Evolutionary conservation across 2,329 filamentous ascomycete species (phyloP), one percentile per base, ranked within the genome.

Genomic region (Phialophora tarda): DNA sequence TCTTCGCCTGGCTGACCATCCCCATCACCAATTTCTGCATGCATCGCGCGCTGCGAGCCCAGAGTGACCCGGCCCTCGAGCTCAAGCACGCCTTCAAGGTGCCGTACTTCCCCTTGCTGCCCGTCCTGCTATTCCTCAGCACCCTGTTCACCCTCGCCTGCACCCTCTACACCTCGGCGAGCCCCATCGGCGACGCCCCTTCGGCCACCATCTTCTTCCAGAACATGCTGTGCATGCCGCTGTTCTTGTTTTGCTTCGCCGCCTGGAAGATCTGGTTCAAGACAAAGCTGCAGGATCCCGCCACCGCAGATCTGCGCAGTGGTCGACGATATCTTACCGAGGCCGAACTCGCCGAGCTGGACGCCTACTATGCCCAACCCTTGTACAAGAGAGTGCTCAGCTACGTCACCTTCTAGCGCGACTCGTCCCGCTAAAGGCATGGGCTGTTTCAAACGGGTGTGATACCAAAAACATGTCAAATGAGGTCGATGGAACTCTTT

Each of bases 81-180:
- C 82, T 87, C 62, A 91, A 96, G 73, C 84, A 98, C 2, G 90
- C 93, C 4, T 97, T 94, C 81, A 82, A 80, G 23, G 38, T 91
- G 91, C 0, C 92, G 95, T 75, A 86, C 91, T 5, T 93, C 93
- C 67, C 81, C 95, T 11, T 71, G 85, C 11, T 94, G 1, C 97
- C 89, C 83, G 69, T 95, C 30, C 94, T 94, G 32, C 83, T 97
- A 63, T 71, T 82, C 24, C 86, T 96, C 76, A 97, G 97, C 79
- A 64, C 84, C 21, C 79, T 94, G 38, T 88, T 97, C 38, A 84
- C 97, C 34, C 76, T 91, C 55, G 91, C 91, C 1, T 48, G n/a
- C 2, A 93, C 97, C 76, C 94, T 96, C 81, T 97, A 93, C 91
- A 89, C 91, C 56, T 92, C 91, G 24, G 88, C 91, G 3, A 93